Evolutionary conservation across 306 rosid genomes (phyloP), one percentile per base, ranked within the genome.

Genomic region (Cicer bijugum): DNA sequence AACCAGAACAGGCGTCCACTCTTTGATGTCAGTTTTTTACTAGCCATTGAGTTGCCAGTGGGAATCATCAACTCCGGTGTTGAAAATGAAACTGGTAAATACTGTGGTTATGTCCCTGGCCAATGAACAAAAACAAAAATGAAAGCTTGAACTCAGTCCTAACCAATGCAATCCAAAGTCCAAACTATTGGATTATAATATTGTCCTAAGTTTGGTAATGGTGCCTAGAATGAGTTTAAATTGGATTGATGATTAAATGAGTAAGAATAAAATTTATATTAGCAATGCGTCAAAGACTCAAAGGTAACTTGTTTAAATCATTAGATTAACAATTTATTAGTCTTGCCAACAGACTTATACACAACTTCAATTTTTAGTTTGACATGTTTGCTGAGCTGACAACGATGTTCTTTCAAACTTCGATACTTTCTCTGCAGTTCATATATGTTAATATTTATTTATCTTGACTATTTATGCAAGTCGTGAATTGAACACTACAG

Each of bases 11-110:
- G 46, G 71, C 56, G 48, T 57, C 51, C 11, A 10, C 19, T n/a
- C 28, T 53, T 80, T 60, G 78, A 9, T 12, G 17, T 33, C 44
- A 28, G 60, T 12, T 35, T 59, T 17, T 66, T 37, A 35, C 71
- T 58, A 20, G 50, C 33, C 55, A 15, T 33, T 43, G n/a, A 37
- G 11, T 68, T 81, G 69, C 79, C 83, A 81, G 61, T 57, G 75
- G n/a, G 74, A 78, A 65, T 90, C 96, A 20, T 81, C 90, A 59
- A 88, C 89, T 85, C 74, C 81, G 1, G 96, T 88, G 85, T 86
- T 86, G 86, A 85, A 90, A 58, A 88, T 82, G 77, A 90, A 90
- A 79, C 96, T 90, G 8, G 93, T 89, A 84, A 84, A 90, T 42
- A 82, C 56, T 0, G 91, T 76, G 50, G 90, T 88, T 70, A 87